Evolutionary conservation across 495 filamentous ascomycete genomes (phyloP), one percentile per base, ranked within the genome.

Genomic region (Glarea lozoyensis): DNA sequence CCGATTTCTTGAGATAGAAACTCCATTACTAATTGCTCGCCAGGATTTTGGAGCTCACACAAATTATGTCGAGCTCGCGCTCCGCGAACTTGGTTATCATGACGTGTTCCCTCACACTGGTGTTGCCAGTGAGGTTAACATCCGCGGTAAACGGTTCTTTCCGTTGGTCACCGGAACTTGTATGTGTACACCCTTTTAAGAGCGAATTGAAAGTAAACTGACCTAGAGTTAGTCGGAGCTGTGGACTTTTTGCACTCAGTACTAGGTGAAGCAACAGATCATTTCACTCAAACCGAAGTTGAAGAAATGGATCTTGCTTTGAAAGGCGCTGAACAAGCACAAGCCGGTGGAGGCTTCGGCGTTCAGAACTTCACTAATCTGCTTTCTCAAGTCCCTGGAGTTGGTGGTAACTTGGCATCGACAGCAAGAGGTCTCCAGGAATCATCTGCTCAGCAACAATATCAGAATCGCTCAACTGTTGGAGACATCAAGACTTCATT

Each of bases 251-350:
- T 58, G 56, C 92, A 98, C 60, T 94, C 86, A 0, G 88, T 98
- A n/a, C 69, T 96, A 6, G 92, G 92, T 25, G 92, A 98, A 59
- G 90, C 88, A 17, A 93, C 79, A 15, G 92, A 98, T 56, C 88
- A 95, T 55, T 88, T 98, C 62, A 89, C 89, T 3, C 92, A 97
- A 58, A 85, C 85, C 12, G 92, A 98, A 62, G 78, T 98, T 37
- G 86, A 94, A 34, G 80, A 97, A 57, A 77, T 96, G 58, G 81
- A 96, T 53, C 62, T 52, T 15, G 84, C 81, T 7, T 75, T 98
- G 19, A 67, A 73, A 56, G 67, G 67, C 42, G 69, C 70, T 12
- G 69, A 76, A 35, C 50, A 66, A 31, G 57, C 75, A 13, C 62
- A 68, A 19, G 55, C 42, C 12, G 54, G 44, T 16, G 42, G 43